These are phyloP conservation scores for Hermanozyma aechmeae DNA, from an alignment of 805 yeast species.

Conservation along the genomic window DNA sequence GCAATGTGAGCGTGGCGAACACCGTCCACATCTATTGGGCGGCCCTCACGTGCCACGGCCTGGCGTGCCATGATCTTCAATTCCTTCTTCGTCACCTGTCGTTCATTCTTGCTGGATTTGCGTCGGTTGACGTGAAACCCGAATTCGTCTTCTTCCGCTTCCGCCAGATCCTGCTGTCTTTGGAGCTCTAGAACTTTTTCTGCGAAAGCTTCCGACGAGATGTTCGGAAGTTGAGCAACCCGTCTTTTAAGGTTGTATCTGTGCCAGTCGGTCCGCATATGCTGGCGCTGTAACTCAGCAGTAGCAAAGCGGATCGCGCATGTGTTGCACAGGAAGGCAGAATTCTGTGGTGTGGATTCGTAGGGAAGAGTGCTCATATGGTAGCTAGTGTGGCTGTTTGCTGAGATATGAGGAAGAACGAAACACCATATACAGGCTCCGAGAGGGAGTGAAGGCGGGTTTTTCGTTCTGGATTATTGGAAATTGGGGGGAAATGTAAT, in stretches of 20 bases:
- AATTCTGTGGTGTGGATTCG: conserved; percentile 17
- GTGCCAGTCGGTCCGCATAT: conserved; percentile 98
- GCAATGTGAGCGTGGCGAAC: too few species aligned
- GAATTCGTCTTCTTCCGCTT: conserved; percentile 49
- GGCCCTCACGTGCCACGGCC: too few species aligned
- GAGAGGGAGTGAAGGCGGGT: too few species aligned
- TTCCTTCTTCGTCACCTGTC: conserved; percentile 33
- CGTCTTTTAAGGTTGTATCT: conserved; percentile 90
- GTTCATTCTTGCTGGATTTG: conserved; percentile 13
- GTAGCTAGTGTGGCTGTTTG: too few species aligned
- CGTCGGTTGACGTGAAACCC: conserved; percentile 37
- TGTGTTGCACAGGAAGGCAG: conserved; percentile 67
- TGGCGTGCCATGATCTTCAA: conserved; percentile 18
- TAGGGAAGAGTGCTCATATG: too few species aligned
- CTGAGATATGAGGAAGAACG: too few species aligned
- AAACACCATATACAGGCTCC: too few species aligned
- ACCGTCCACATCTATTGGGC: too few species aligned
- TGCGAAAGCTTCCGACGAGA: conserved; percentile 30
- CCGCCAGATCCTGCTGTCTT: too few species aligned
- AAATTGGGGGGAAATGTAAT: too few species aligned
- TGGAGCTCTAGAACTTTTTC: neutral
- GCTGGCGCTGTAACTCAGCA: conserved; percentile 81
- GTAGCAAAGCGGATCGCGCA: conserved; percentile 74
- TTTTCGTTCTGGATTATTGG: too few species aligned
- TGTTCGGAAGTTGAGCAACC: conserved; percentile 55